These are phyloP conservation scores for Colletotrichum musae DNA, from an alignment of 2,329 filamentous ascomycete genomes.

Conservation along the genomic window DNA sequence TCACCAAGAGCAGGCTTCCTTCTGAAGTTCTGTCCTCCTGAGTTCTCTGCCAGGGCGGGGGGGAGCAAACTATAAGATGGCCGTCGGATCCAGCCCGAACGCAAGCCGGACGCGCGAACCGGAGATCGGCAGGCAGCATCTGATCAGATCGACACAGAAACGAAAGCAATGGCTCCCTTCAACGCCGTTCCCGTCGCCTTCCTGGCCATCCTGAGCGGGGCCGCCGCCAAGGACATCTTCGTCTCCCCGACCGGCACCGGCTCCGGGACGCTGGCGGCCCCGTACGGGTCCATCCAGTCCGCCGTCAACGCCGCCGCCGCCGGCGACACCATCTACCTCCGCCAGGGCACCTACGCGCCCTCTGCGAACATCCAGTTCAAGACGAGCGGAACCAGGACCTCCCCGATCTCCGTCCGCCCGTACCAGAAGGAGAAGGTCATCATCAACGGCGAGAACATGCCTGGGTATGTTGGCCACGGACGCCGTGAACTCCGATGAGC, in stretches of 20 bases:
- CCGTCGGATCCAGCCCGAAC: neutral
- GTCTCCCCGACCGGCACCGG: constrained; percentile 57
- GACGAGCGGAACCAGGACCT: constrained; percentile 54
- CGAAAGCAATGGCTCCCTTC: constrained; percentile 4
- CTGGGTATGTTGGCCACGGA: constrained; percentile 41
- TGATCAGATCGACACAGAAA: no score
- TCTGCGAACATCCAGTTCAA: constrained; percentile 60
- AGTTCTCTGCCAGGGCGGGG: neutral
- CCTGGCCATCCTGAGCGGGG: constrained; percentile 11
- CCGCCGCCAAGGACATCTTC: constrained; percentile 49
- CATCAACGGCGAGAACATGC: constrained; percentile 59
- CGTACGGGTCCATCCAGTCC: constrained; percentile 58
- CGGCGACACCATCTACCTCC: constrained; percentile 59
- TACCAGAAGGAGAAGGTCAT: constrained; percentile 59
- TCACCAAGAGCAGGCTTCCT: neutral
- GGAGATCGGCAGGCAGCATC: neutral
- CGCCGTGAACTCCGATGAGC: neutral
- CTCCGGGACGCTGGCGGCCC: constrained; percentile 53
- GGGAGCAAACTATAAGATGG: constrained; percentile 12
- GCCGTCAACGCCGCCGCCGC: constrained; percentile 58
- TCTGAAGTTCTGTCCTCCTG: no score
- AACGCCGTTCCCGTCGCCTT: neutral
- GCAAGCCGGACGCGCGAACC: no score
- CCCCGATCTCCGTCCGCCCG: constrained; percentile 56
- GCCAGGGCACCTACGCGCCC: constrained; percentile 58